Evolutionary conservation across 169 alveolate species (phyloP), one percentile per base, ranked within the genome.

Genomic region (Pseudocohnilembus persalinus): DNA sequence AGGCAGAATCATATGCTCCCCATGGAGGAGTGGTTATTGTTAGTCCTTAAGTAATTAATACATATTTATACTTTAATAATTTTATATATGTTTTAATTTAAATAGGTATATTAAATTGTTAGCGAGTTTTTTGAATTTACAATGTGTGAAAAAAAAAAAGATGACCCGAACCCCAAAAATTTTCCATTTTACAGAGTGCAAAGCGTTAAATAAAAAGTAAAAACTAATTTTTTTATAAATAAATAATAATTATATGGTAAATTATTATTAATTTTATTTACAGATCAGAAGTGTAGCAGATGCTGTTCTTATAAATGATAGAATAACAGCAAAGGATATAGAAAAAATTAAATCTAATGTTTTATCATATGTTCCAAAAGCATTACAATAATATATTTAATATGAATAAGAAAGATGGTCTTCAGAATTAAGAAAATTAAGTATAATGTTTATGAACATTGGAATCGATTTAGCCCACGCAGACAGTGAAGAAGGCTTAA

Each of bases 381-480:
- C 97, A 15, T 85, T 95, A 28, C 85, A 90, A 84, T 92, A 93
- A 16, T 95, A 95, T 83, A 88, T 95, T 72, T 95, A 93, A 78
- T 89, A 92, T 0, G 92, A 92, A 31, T 80, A 87, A 49, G 97
- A 93, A 83, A 78, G 87, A 75, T 95, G 92, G 94, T 91, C 96
- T 76, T 90, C 95, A 72, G 97, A 95, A 77, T 82, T 93, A 30
- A 87, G 97, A 73, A 76, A 92, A 75, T 83, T 92, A 65, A 92
- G 96, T n/a, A 92, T 93, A 31, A 93, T 95, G 97, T 95, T 95
- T 90, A 90, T 94, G 31, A 89, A 93, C 81, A 84, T 95, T 34
- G 90, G 94, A 31, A 86, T 95, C 0, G 96, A 91, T 86, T 77
- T 95, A 68, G 89, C 93, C 1, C 89, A 93, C 77, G 94, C 96